Evolutionary conservation across 176 grass and related monocot species (phyloP).

Genomic region (Musa troglodytarum): DNA sequence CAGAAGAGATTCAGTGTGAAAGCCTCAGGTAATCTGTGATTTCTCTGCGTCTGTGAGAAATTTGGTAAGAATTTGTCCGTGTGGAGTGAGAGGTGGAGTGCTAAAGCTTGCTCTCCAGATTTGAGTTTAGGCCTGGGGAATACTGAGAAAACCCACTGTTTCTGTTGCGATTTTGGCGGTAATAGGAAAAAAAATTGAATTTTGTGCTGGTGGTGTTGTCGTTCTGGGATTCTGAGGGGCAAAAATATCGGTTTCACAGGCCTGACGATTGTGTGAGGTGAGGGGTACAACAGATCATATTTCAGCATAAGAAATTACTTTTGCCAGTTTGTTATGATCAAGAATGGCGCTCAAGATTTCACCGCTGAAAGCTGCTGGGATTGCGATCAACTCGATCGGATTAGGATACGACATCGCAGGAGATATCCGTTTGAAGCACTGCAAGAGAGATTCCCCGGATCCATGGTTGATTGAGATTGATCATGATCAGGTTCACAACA

Average conservation of each 20-base stretch:
- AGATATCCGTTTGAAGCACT: conserved; percentile 77
- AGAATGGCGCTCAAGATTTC: conserved; percentile 52
- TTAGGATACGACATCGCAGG: conserved; percentile 69
- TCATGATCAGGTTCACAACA: conserved; percentile 40
- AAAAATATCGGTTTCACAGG: background rate
- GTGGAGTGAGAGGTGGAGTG: background rate
- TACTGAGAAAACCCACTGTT: background rate
- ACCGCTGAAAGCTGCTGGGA: conserved; percentile 30
- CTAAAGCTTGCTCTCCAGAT: background rate
- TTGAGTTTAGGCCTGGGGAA: background rate
- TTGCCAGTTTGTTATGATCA: conserved; percentile 19
- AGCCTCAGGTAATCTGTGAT: background rate
- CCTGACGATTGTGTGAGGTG: background rate
- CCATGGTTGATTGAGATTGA: conserved; percentile 70
- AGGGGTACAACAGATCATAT: background rate
- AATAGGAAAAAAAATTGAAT: background rate
- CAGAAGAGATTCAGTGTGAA: background rate
- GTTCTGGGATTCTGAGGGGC: background rate
- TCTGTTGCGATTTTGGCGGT: background rate
- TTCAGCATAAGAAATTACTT: background rate
- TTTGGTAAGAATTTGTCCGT: background rate
- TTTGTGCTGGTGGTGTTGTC: background rate
- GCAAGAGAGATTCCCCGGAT: conserved; percentile 43
- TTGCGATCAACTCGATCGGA: conserved; percentile 61
- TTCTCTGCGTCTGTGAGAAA: background rate